A percentile compares a stretch with the other conserved stretches of the same genome.
phyloP scores from a whole-genome alignment of 148 eudicot genomes.

The Persicaria maculosa region DNA sequence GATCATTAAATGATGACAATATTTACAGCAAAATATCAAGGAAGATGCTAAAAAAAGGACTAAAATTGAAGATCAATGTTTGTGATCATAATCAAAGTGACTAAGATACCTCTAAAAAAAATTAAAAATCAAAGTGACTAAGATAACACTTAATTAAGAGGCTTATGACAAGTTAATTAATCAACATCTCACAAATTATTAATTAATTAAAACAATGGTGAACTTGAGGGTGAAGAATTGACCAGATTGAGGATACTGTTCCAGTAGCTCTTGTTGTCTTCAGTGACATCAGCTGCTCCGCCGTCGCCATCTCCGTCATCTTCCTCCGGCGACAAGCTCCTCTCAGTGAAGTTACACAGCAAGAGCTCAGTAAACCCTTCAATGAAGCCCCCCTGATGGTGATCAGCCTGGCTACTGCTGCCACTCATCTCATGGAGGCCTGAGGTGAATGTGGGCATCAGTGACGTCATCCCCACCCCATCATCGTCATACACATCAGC shows the following conservation, averaged over 20 bases:
- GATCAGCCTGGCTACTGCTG: neutral
- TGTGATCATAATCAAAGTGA: constrained; percentile 4
- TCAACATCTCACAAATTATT: constrained; percentile 4
- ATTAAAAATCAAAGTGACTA: constrained; percentile 1
- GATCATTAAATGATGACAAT: neutral
- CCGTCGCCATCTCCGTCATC: constrained; percentile 14
- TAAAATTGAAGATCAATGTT: neutral
- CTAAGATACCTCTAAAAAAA: neutral
- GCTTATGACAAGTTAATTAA: neutral
- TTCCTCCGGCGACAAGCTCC: constrained; percentile 17
- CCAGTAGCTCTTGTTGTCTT: constrained; percentile 84
- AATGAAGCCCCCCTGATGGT: constrained; percentile 32
- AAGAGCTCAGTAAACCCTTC: constrained; percentile 71
- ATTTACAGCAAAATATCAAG: neutral
- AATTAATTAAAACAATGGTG: constrained; percentile 43
- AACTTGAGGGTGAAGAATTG: constrained; percentile 64
- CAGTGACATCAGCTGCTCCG: constrained; percentile 21
- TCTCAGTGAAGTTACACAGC: constrained; percentile 30
- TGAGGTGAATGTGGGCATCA: constrained; percentile 20
- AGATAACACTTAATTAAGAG: neutral
- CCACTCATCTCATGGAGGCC: constrained; percentile 20
- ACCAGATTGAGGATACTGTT: constrained; percentile 77
- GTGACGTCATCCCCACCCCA: constrained; percentile 22
- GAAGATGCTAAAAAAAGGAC: neutral
- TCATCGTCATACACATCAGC: constrained; percentile 14